Base-by-base conservation (phyloP, 2,329 filamentous ascomycete species). In the Scolecobasidium constrictum region DNA sequence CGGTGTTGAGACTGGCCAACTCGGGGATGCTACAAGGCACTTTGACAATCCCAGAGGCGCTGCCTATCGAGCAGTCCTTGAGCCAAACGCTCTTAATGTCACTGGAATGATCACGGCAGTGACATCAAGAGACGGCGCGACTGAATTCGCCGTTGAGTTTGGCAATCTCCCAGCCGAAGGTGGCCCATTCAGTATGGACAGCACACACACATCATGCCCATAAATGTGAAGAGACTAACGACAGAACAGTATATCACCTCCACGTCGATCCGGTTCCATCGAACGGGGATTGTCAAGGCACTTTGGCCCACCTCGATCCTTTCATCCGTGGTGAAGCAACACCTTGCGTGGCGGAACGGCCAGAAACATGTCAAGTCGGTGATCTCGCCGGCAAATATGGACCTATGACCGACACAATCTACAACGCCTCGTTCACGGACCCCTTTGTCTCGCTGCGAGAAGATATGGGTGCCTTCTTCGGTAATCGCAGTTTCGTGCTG, bases 371-470 rank as follows among this genome's bases (percentile, higher is more conserved):
- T 65, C 77, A 90, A 62, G 75, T 84, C 9, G 84, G 85, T 49
- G 84, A 90, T 57, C 67, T 87, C 44, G 74, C 75, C 52, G 84
- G 84, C 56, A 90, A 90, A 65, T 67, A 81, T 53, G 82, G 82
- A 48, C 68, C 43, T 18, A 66, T 59, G 50, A 50, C 51, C 15
- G 48, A 48, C 31, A 47, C 48, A 5, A 19, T 12, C 26, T 21
- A 20, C 13, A 38, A 41, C 18, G 18, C 40, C 28, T n/a, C 15
- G 12, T 35, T 36, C 17, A 54, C 59, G 46, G 80, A 84, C 54
- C 56, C 62, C 17, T 83, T 69, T 54, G 62, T 71, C n/a, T 75
- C 77, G 3, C 71, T 77, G 22, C 53, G 63, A 35, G 55, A 66
- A 12, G 71, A 68, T 26, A 59, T 66, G 33, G 66, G 65, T 5